Evolutionary conservation across 169 alveolate genomes (phyloP).

Genomic region (Toxoplasma gondii): DNA sequence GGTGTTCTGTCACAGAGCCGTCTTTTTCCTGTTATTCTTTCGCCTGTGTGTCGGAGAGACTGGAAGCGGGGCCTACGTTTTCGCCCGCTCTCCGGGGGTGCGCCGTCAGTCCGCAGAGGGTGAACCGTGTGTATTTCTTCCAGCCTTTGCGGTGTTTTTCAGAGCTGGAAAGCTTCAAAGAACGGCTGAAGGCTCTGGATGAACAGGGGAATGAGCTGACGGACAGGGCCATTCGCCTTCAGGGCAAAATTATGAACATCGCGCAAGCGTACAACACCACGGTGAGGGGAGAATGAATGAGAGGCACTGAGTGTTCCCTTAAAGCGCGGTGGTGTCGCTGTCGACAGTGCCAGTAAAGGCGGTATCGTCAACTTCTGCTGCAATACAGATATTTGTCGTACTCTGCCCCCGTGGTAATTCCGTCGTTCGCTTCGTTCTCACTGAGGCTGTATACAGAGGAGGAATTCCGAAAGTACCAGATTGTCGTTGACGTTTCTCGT

Average conservation of each 20-base stretch:
- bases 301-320: neutral
- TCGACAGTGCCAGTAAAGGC: neutral
- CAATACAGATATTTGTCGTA: too few relatives aligned
- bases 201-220: slow-evolving; percentile 38
- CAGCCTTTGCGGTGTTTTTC: neutral
- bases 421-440: neutral
- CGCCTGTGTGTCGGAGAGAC: too few relatives aligned
- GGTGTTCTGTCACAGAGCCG: too few relatives aligned
- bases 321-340: neutral
- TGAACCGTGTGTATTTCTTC: neutral
- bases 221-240: neutral
- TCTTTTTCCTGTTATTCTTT: too few relatives aligned
- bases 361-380: too few relatives aligned
- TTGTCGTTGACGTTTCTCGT: too few relatives aligned
- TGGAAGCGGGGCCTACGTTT: too few relatives aligned
- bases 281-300: neutral
- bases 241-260: slow-evolving; percentile 20
- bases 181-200: slow-evolving; percentile 40
- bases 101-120: too few relatives aligned
- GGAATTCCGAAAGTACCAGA: too few relatives aligned
- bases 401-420: neutral
- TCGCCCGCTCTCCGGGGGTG: too few relatives aligned
- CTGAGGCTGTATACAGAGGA: too few relatives aligned
- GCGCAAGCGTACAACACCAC: slow-evolving; percentile 48
- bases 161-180: slow-evolving; percentile 43